phyloP scores from a whole-genome alignment of 257 asterid genomes.

The Salvia miltiorrhiza region DNA sequence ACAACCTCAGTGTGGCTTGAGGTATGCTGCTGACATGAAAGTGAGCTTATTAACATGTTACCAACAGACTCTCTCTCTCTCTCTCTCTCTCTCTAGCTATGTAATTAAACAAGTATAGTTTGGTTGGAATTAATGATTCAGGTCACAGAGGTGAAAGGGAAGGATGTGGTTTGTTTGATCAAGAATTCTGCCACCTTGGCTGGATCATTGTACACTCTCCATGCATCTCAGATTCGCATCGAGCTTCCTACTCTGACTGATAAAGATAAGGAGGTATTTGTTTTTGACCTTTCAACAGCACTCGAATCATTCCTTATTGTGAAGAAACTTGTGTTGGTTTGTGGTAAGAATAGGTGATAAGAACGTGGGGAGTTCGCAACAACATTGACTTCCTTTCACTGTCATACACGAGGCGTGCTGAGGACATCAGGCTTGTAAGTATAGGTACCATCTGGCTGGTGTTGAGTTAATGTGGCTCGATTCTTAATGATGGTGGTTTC shows the following conservation, averaged over 20 bases:
- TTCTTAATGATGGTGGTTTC: constrained; percentile 19
- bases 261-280: constrained; percentile 78
- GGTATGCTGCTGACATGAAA: constrained; percentile 30
- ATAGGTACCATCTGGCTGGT: background rate
- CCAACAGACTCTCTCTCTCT: too few relatives aligned
- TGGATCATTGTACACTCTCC: constrained; percentile 78
- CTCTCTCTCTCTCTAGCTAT: too few relatives aligned
- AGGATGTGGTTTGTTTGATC: constrained; percentile 74
- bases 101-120: background rate
- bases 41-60: too few relatives aligned
- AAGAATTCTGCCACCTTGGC: constrained; percentile 84
- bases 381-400: constrained; percentile 88
- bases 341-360: constrained; percentile 51
- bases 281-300: background rate
- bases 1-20: constrained; percentile 63
- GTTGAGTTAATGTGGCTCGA: background rate
- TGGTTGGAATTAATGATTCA: constrained; percentile 13
- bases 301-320: background rate
- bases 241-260: constrained; percentile 84
- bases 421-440: constrained; percentile 80
- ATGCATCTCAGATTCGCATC: constrained; percentile 68
- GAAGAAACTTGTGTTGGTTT: background rate
- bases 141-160: constrained; percentile 74
- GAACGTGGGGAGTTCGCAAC: constrained; percentile 90
- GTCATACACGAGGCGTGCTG: constrained; percentile 81